Conservation (phyloP, 495 filamentous ascomycete genomes). For the Glonium stellatum region DNA sequence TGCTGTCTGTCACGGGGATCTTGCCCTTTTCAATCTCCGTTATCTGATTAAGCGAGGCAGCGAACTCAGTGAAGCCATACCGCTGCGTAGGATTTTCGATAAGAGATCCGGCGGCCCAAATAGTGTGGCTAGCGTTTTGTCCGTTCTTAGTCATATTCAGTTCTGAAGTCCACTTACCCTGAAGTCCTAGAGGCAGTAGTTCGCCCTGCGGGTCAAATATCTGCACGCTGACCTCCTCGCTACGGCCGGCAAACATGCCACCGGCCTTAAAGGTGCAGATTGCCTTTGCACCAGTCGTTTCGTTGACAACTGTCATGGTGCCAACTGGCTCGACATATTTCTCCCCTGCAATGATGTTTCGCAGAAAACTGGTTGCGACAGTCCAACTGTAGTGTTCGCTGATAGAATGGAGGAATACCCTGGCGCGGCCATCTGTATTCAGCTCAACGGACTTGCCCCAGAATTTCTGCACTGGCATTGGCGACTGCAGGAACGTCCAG, state of each 20-base stretch:
- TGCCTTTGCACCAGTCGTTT: conserved; percentile 71
- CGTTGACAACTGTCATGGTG: conserved; percentile 72
- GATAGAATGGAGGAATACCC: conserved; percentile 60
- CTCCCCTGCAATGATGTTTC: conserved; percentile 95
- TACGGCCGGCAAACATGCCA: conserved; percentile 92
- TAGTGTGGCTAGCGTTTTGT: conserved; percentile 44
- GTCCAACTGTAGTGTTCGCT: conserved; percentile 80
- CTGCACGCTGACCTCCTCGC: conserved; percentile 78
- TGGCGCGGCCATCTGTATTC: conserved; percentile 78
- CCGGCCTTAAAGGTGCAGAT: conserved; percentile 81
- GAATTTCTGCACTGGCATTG: conserved; percentile 89
- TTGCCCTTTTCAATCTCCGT: conserved; percentile 67
- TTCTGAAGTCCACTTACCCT: conserved; percentile 76
- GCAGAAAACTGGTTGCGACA: conserved; percentile 77
- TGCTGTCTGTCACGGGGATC: conserved; percentile 71
- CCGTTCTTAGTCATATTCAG: conserved; percentile 54
- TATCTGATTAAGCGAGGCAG: conserved; percentile 79
- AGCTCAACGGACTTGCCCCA: conserved; percentile 96
- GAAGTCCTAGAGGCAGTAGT: conserved; percentile 54
- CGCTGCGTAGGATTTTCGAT: conserved; percentile 67
- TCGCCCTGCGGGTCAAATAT: conserved; percentile 57
- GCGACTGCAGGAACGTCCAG: conserved; percentile 82
- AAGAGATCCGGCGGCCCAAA: conserved; percentile 72
- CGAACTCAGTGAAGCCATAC: conserved; percentile 84
- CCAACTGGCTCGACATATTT: conserved; percentile 97